Percentiles rank a stretch among this genome's conserved stretches.
Conservation (phyloP, 2,329 filamentous ascomycete genomes). For the Balansia obtecta region DNA sequence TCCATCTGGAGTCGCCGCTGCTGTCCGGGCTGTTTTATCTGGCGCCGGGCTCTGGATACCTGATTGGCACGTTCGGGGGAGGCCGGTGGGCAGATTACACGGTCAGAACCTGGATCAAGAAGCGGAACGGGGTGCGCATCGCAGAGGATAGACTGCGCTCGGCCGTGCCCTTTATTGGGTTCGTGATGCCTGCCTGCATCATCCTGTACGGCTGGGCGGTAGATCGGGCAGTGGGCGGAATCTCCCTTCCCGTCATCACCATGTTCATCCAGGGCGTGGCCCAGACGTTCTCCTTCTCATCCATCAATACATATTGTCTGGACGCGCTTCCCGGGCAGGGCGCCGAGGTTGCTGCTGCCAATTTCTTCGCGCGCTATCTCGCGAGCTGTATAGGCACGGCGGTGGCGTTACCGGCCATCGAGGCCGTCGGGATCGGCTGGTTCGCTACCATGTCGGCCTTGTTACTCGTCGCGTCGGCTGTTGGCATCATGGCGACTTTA, state of each 20-base stretch:
- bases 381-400: conserved; percentile 62
- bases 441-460: conserved; percentile 52
- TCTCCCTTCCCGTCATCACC: conserved; percentile 52
- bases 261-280: conserved; percentile 66
- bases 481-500: conserved; percentile 25
- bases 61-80: conserved; percentile 58
- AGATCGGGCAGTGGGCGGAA: conserved; percentile 35
- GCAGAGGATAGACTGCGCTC: conserved; percentile 57
- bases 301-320: conserved; percentile 67
- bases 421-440: conserved; percentile 68
- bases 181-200: conserved; percentile 48
- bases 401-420: conserved; percentile 60
- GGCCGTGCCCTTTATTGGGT: conserved; percentile 42
- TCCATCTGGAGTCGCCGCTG: conserved; percentile 52
- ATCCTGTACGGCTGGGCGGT: conserved; percentile 47
- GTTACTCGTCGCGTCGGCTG: conserved; percentile 24
- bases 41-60: conserved; percentile 57
- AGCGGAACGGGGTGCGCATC: conserved; percentile 44
- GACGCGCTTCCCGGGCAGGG: conserved; percentile 62
- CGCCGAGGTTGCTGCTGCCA: conserved; percentile 66
- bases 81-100: conserved; percentile 57
- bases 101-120: conserved; percentile 51
- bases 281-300: conserved; percentile 65
- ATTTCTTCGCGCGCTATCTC: conserved; percentile 67
- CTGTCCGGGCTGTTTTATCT: conserved; percentile 63